These are phyloP conservation scores for Suillus fuscotomentosus DNA, from an alignment of 768 basidiomycete genomes.

Conservation along the genomic window DNA sequence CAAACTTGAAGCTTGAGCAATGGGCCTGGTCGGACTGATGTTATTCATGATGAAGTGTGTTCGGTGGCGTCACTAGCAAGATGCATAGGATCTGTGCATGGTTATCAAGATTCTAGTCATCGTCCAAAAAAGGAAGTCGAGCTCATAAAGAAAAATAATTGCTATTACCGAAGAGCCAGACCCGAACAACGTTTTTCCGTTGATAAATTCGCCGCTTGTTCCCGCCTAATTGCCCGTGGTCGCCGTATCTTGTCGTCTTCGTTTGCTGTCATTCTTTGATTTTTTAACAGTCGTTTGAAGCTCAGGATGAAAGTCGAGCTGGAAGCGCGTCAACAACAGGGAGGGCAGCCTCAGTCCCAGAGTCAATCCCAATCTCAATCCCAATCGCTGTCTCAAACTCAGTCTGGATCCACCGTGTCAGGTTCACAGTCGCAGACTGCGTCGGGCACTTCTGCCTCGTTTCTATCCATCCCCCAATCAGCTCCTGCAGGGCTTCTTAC, in stretches of 20 bases:
- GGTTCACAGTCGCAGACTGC: conserved; percentile 8
- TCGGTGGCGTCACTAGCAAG: too few species aligned
- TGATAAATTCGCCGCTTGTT: conserved; percentile 1
- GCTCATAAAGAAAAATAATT: neutral
- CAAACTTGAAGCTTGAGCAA: too few species aligned
- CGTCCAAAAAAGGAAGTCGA: conserved; percentile 7
- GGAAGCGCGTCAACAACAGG: conserved; percentile 8
- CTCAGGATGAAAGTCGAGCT: neutral
- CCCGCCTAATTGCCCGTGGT: conserved; percentile 5
- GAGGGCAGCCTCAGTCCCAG: conserved; percentile 1
- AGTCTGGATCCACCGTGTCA: conserved; percentile 9
- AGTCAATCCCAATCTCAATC: conserved; percentile 11
- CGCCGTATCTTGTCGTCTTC: neutral
- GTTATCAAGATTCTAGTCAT: neutral
- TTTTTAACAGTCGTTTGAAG: neutral
- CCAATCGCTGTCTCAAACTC: conserved; percentile 9
- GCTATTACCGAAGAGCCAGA: neutral
- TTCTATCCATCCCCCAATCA: conserved; percentile 43
- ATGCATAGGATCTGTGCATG: too few species aligned
- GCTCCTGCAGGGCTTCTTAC: conserved; percentile 64
- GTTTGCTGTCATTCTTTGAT: conserved; percentile 1
- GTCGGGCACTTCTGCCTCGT: conserved; percentile 7
- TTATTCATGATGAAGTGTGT: too few species aligned
- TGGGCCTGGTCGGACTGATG: too few species aligned
- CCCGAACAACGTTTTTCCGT: conserved; percentile 8